These are phyloP conservation scores for Solioccasus polychromus DNA, from an alignment of 768 basidiomycete genomes.

Conservation along the genomic window DNA sequence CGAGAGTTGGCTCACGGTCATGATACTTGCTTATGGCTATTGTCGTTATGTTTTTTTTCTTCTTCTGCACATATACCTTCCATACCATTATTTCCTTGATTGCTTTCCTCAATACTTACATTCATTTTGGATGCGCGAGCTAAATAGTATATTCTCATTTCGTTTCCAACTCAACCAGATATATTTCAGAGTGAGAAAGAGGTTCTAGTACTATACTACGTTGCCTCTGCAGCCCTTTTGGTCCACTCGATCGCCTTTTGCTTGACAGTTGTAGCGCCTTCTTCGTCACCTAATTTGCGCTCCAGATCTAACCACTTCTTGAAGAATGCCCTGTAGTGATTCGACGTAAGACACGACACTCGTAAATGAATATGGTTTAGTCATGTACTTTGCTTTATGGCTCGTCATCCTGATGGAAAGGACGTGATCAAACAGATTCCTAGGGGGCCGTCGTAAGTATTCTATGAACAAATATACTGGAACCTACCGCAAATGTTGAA, in stretches of 20 bases:
- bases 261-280: slow-evolving; percentile 79
- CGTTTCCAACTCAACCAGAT: slow-evolving; percentile 34
- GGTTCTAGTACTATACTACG: slow-evolving; percentile 14
- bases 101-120: slow-evolving; percentile 41
- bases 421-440: slow-evolving; percentile 85
- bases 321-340: slow-evolving; percentile 72
- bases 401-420: slow-evolving; percentile 85
- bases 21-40: slow-evolving; percentile 29
- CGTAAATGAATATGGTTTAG: neutral
- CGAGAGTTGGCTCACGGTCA: slow-evolving; percentile 59
- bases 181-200: slow-evolving; percentile 34
- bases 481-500: slow-evolving; percentile 70
- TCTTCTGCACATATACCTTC: slow-evolving; percentile 37
- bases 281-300: slow-evolving; percentile 80
- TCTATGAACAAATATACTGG: neutral
- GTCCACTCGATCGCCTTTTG: slow-evolving; percentile 92
- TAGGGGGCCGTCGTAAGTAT: slow-evolving; percentile 26
- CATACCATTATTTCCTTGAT: slow-evolving; percentile 35
- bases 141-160: slow-evolving; percentile 34
- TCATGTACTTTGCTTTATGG: slow-evolving; percentile 93
- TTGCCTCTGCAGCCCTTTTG: slow-evolving; percentile 45
- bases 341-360: slow-evolving; percentile 8
- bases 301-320: slow-evolving; percentile 97
- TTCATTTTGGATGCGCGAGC: slow-evolving; percentile 56
- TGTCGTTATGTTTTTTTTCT: slow-evolving; percentile 15